Evolutionary conservation across 2,329 filamentous ascomycete species (phyloP).

Genomic region (Pseudovirgaria hyperparasitica): DNA sequence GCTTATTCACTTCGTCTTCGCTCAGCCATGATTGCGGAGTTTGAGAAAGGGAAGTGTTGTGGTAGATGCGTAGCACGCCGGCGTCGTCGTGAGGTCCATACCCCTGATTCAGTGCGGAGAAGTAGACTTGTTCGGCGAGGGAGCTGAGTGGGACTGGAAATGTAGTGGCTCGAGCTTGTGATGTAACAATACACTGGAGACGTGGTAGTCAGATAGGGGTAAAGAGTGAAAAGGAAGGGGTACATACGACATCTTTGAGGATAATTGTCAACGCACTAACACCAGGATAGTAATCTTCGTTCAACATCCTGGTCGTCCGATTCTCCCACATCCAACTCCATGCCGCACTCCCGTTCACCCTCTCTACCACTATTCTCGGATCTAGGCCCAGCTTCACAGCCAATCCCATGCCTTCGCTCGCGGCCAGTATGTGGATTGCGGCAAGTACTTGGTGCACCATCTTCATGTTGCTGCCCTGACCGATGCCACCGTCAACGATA

Average conservation of each 20-base stretch:
- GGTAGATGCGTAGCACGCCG: slow-evolving; percentile 43
- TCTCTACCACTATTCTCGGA: slow-evolving; percentile 35
- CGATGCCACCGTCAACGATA: slow-evolving; percentile 38
- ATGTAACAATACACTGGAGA: slow-evolving; percentile 49
- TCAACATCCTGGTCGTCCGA: slow-evolving; percentile 40
- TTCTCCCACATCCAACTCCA: slow-evolving; percentile 45
- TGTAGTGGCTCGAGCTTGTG: slow-evolving; percentile 43
- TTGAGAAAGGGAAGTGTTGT: too few species aligned
- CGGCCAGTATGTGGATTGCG: slow-evolving; percentile 43
- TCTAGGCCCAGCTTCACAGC: slow-evolving; percentile 41
- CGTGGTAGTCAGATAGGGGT: slow-evolving; percentile 2
- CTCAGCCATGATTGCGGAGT: slow-evolving; percentile 24
- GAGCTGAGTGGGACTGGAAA: slow-evolving; percentile 51
- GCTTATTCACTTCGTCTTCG: slow-evolving; percentile 14
- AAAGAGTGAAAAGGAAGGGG: neutral
- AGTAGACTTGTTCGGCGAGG: slow-evolving; percentile 52
- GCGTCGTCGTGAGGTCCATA: slow-evolving; percentile 43
- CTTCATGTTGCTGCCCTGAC: slow-evolving; percentile 43
- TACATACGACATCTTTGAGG: slow-evolving; percentile 31
- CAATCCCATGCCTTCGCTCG: slow-evolving; percentile 45
- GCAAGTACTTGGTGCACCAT: slow-evolving; percentile 47
- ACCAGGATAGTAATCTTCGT: slow-evolving; percentile 35
- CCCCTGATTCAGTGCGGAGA: slow-evolving; percentile 45
- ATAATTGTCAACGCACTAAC: slow-evolving; percentile 34
- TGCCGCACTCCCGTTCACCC: slow-evolving; percentile 32